phyloP scores from a whole-genome alignment of 352 stramenopile genomes.

The Phytophthora vignae region DNA sequence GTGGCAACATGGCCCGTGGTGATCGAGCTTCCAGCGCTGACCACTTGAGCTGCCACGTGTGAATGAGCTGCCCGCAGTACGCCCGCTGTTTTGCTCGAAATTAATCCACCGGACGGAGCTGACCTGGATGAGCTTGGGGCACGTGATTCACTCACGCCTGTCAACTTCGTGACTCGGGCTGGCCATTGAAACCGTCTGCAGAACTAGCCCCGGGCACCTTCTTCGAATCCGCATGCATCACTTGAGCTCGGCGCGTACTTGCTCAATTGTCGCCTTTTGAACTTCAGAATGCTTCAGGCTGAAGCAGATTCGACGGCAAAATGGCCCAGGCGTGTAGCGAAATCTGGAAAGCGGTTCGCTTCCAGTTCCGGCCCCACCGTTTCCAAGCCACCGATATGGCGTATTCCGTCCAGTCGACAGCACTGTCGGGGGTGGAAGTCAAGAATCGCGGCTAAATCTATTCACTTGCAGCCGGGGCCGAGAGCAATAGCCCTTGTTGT shows the following conservation, averaged over 20 bases:
- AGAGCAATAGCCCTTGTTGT: not conserved
- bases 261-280: not conserved
- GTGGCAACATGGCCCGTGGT: not conserved
- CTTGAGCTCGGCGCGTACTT: not conserved
- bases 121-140: conserved; percentile 1
- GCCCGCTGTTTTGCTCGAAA: conserved; percentile 20
- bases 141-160: conserved; percentile 5
- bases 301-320: not conserved
- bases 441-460: not conserved
- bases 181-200: conserved; percentile 16
- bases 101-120: conserved; percentile 12
- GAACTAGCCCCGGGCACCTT: conserved; percentile 5
- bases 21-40: conserved; percentile 1
- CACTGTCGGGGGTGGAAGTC: conserved; percentile 8
- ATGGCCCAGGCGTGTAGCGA: conserved; percentile 3
- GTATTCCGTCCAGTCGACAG: conserved; percentile 17
- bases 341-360: conserved; percentile 23
- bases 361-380: conserved; percentile 6
- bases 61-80: conserved; percentile 8
- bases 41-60: conserved; percentile 1
- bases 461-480: conserved; percentile 20
- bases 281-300: too few relatives aligned
- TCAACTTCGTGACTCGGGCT: conserved; percentile 7
- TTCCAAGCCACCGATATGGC: conserved; percentile 15
- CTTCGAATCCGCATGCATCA: conserved; percentile 7